Conservation (phyloP, 257 asterid species). For the Cynanchum wilfordii region DNA sequence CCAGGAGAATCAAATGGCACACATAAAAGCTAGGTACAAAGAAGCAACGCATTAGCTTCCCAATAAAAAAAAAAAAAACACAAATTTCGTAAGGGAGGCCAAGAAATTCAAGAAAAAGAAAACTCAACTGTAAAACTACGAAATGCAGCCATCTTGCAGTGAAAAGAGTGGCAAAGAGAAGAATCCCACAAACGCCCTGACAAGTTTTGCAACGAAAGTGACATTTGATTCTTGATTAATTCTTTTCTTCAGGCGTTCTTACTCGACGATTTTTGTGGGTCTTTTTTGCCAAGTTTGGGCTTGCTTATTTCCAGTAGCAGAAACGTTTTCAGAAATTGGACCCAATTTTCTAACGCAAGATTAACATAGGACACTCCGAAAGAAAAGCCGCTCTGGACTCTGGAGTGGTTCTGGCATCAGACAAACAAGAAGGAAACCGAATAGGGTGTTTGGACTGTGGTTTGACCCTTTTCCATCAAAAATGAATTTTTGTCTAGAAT, state of each 20-base stretch:
- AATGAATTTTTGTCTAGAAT: too few species aligned
- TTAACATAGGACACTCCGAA: neutral
- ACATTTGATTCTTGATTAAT: slow-evolving; percentile 8
- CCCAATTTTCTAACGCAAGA: neutral
- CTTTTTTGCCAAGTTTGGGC: too few species aligned
- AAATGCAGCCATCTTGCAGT: slow-evolving; percentile 11
- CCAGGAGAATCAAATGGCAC: too few species aligned
- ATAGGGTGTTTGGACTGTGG: neutral
- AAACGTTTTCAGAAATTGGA: too few species aligned
- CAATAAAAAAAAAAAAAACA: neutral
- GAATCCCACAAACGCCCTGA: slow-evolving; percentile 19
- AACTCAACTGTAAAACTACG: slow-evolving; percentile 18
- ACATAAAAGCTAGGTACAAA: too few species aligned
- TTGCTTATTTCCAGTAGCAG: too few species aligned
- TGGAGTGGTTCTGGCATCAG: neutral
- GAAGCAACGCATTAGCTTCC: too few species aligned
- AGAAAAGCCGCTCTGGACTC: too few species aligned
- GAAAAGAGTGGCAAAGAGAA: slow-evolving; percentile 9
- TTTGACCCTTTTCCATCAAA: neutral
- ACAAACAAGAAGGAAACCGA: neutral
- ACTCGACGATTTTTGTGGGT: neutral
- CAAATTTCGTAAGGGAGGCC: neutral
- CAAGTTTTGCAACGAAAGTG: slow-evolving; percentile 10
- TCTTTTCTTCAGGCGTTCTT: neutral
- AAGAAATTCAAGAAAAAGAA: neutral